A percentile compares a stretch with the other conserved stretches of the same genome.
phyloP scores from a whole-genome alignment of 768 basidiomycete species.

The Hypholoma fasciculare region DNA sequence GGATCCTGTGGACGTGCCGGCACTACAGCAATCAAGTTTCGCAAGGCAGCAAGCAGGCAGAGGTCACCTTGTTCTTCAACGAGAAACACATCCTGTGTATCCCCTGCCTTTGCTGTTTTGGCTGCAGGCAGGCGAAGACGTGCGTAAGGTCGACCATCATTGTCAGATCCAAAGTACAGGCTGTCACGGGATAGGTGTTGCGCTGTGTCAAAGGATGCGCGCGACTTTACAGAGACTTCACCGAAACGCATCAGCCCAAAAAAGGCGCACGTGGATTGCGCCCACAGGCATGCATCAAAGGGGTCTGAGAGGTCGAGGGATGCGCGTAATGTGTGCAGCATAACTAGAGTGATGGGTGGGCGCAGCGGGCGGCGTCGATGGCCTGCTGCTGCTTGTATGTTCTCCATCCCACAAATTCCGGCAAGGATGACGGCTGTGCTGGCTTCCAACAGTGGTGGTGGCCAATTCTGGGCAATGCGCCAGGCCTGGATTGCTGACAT shows the following conservation, averaged over 20 bases:
- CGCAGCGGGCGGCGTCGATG: slow-evolving; percentile 20
- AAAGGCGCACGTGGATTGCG: slow-evolving; percentile 34
- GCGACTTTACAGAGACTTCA: slow-evolving; percentile 28
- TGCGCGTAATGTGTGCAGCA: slow-evolving; percentile 24
- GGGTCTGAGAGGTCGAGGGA: slow-evolving; percentile 24
- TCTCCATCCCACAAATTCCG: slow-evolving; percentile 28
- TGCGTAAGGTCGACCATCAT: slow-evolving; percentile 25
- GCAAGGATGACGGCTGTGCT: slow-evolving; percentile 22
- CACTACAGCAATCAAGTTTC: slow-evolving; percentile 25
- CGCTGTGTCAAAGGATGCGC: slow-evolving; percentile 12
- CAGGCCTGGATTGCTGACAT: slow-evolving; percentile 35
- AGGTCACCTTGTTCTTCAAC: slow-evolving; percentile 13
- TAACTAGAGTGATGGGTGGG: slow-evolving; percentile 31
- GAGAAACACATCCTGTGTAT: slow-evolving; percentile 30
- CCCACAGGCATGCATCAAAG: slow-evolving; percentile 43
- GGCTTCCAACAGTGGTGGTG: slow-evolving; percentile 23
- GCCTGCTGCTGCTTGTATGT: slow-evolving; percentile 12
- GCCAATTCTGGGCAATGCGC: slow-evolving; percentile 40
- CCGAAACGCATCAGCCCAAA: slow-evolving; percentile 40
- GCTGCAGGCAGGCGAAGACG: slow-evolving; percentile 31
- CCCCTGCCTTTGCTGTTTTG: slow-evolving; percentile 34
- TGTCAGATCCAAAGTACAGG: slow-evolving; percentile 20
- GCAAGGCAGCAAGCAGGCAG: slow-evolving; percentile 30
- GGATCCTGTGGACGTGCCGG: slow-evolving; percentile 28
- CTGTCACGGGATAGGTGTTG: slow-evolving; percentile 25